These are phyloP conservation scores for Suhomyces maxii DNA, from an alignment of 1,139 yeast species.

Conservation along the genomic window DNA sequence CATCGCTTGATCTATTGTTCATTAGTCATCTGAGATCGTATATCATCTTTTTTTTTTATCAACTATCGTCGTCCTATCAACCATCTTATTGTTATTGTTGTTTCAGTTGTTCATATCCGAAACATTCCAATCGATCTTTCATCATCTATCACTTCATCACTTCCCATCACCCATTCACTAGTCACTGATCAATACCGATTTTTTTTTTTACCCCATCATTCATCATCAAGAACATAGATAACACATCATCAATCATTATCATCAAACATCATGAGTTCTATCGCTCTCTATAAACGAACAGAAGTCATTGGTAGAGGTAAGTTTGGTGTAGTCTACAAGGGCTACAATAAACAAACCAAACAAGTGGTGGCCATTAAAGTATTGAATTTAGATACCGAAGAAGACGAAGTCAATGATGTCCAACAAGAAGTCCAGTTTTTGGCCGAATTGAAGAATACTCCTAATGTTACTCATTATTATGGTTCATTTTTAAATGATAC, in stretches of 20 bases:
- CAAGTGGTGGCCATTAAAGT: conserved; percentile 92
- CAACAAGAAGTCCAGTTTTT: conserved; percentile 90
- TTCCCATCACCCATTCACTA: no score
- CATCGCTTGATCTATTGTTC: no score
- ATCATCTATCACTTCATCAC: no score
- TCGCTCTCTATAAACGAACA: conserved; percentile 61
- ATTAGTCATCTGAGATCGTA: no score
- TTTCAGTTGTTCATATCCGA: no score
- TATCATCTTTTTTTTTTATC: no score
- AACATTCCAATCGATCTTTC: no score
- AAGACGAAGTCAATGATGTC: conserved; percentile 92
- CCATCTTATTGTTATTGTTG: no score
- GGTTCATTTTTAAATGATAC: conserved; percentile 88
- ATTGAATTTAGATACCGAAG: conserved; percentile 85
- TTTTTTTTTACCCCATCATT: neutral
- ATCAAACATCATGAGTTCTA: conserved; percentile 10
- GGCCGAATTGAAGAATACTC: conserved; percentile 76
- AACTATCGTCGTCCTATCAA: no score
- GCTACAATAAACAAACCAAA: conserved; percentile 61
- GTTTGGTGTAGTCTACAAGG: conserved; percentile 95
- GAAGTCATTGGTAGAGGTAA: conserved; percentile 95
- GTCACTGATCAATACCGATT: neutral
- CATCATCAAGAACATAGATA: neutral
- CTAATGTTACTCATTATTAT: conserved; percentile 89
- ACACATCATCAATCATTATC: neutral